Conservation (phyloP, 23 red algal species). For the Chondrus crispus region DNA sequence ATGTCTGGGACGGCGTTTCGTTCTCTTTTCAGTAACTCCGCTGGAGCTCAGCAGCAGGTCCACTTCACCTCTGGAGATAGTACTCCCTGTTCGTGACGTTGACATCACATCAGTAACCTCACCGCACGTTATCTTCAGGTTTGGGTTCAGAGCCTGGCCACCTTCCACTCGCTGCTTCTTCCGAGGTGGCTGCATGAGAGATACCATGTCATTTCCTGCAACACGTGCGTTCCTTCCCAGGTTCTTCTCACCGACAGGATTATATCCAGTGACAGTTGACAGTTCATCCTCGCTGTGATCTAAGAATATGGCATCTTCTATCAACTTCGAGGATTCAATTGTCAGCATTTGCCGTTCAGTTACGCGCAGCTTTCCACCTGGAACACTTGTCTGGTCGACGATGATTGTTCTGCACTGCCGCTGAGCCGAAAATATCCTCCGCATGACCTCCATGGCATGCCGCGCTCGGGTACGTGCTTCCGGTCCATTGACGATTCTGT, state of each 20-base stretch:
- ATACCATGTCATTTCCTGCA: neutral
- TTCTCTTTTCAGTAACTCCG: neutral
- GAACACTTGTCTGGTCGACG: neutral
- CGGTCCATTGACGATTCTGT: slow-evolving; percentile 53
- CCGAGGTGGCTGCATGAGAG: neutral
- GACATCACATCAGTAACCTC: neutral
- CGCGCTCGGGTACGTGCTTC: slow-evolving; percentile 67
- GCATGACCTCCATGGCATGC: slow-evolving; percentile 74
- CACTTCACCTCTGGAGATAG: neutral
- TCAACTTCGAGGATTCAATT: no score
- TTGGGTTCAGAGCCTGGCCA: neutral
- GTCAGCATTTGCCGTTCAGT: no score
- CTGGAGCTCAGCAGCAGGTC: neutral
- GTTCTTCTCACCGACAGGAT: neutral
- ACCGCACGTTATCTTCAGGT: neutral
- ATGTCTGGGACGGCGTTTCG: no score
- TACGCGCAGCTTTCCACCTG: neutral
- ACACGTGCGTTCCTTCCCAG: neutral
- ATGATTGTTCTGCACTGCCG: neutral
- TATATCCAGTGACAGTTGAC: no score
- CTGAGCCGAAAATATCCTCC: slow-evolving; percentile 54
- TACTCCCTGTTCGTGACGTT: neutral
- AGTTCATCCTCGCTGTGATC: no score
- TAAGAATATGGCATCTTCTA: no score
- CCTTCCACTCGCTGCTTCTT: neutral